Evolutionary conservation across 1,284 basidiomycete genomes (phyloP).

Genomic region (Cryptococcus floricola): DNA sequence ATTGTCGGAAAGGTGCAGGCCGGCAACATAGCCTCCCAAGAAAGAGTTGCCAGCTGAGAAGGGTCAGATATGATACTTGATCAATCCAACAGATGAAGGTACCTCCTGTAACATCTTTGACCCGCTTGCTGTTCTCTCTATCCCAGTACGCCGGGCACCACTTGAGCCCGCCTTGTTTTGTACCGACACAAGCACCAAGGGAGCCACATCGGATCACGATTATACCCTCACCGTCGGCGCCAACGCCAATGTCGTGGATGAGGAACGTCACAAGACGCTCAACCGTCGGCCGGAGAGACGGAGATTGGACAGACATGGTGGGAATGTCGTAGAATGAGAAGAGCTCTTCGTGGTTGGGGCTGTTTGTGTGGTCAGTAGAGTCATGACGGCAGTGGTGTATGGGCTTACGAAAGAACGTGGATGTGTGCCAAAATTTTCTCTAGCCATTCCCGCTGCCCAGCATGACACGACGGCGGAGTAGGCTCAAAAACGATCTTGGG

Average conservation of each 20-base stretch:
- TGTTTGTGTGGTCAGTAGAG: background rate
- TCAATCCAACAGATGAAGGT: constrained; percentile 5
- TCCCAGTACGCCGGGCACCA: constrained; percentile 41
- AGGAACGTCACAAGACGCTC: constrained; percentile 27
- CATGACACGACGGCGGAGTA: constrained; percentile 32
- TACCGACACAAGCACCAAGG: constrained; percentile 39
- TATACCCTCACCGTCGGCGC: constrained; percentile 23
- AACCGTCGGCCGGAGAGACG: constrained; percentile 13
- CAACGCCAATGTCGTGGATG: constrained; percentile 26
- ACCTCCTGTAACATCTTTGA: constrained; percentile 42
- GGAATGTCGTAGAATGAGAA: constrained; percentile 30
- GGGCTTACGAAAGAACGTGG: constrained; percentile 33
- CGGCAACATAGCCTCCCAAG: constrained; percentile 43
- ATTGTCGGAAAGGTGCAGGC: constrained; percentile 27
- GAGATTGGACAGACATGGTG: constrained; percentile 7
- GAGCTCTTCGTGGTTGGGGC: constrained; percentile 44
- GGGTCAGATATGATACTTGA: background rate
- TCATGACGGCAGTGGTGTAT: too few species aligned
- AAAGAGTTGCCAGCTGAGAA: constrained; percentile 40
- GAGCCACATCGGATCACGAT: constrained; percentile 42
- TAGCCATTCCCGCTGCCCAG: constrained; percentile 26
- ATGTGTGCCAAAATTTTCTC: constrained; percentile 25
- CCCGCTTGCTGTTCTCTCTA: constrained; percentile 13
- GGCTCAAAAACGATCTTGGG: constrained; percentile 43
- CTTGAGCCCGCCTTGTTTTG: constrained; percentile 18